Conservation (phyloP, 108 stramenopile species). For the Cyclotella atomus region DNA sequence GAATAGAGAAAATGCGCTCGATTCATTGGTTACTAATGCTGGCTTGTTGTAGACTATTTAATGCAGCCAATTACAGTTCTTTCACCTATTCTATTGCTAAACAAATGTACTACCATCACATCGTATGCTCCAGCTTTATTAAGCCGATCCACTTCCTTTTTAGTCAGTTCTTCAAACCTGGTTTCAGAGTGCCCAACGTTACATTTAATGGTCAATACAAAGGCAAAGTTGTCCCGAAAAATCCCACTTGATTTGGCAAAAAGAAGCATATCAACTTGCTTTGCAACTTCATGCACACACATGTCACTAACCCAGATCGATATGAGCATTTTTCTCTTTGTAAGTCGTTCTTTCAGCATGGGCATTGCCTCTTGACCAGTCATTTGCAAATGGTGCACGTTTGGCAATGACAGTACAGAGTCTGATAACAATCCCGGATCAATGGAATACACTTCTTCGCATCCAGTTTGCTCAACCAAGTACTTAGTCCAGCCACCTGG, state of each 20-base stretch:
- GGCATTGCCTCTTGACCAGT: constrained; percentile 45
- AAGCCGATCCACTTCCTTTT: constrained; percentile 49
- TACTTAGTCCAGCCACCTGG: constrained; percentile 81
- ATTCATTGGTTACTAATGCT: constrained; percentile 2
- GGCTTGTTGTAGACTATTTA: not conserved
- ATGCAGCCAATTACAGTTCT: constrained; percentile 62
- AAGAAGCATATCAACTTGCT: constrained; percentile 59
- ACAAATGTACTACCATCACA: constrained; percentile 55
- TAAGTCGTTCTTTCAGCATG: constrained; percentile 23
- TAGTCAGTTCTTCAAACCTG: constrained; percentile 52
- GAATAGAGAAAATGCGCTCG: constrained; percentile 21
- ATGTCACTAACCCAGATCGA: constrained; percentile 68
- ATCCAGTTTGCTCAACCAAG: constrained; percentile 43
- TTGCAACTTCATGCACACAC: constrained; percentile 59
- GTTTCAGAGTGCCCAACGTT: constrained; percentile 57
- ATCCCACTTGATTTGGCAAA: constrained; percentile 38
- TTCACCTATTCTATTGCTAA: constrained; percentile 63
- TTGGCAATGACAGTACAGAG: constrained; percentile 18
- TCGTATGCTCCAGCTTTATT: constrained; percentile 22
- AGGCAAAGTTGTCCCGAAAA: constrained; percentile 36
- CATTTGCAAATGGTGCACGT: constrained; percentile 47
- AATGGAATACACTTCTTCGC: constrained; percentile 52
- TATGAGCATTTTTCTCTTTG: constrained; percentile 1
- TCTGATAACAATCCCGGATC: constrained; percentile 64
- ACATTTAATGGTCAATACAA: constrained; percentile 71